These are phyloP conservation scores for Austroboletus niveus DNA, from an alignment of 1,284 basidiomycete species.

Conservation along the genomic window DNA sequence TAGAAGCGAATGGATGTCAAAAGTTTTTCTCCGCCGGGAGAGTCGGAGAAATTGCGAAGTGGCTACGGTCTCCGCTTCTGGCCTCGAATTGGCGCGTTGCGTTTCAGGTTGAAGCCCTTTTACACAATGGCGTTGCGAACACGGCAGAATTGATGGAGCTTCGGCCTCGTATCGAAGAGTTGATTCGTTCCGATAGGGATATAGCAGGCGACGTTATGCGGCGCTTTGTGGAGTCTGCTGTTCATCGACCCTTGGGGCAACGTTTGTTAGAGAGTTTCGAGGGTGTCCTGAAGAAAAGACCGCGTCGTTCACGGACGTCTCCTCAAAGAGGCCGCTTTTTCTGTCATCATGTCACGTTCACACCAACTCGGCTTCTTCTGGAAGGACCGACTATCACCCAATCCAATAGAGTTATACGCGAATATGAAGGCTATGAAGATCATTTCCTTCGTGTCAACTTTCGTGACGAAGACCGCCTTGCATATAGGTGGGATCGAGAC, in stretches of 20 bases:
- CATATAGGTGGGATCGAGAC: conserved; percentile 64
- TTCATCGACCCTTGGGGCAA: conserved; percentile 40
- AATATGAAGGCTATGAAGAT: conserved; percentile 55
- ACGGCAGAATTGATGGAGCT: conserved; percentile 53
- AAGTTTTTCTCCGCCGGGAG: conserved; percentile 49
- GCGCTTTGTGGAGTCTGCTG: conserved; percentile 46
- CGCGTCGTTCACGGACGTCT: conserved; percentile 19
- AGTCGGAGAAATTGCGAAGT: conserved; percentile 44
- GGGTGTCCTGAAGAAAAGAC: conserved; percentile 30
- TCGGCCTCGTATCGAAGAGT: conserved; percentile 38
- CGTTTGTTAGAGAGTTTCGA: conserved; percentile 51
- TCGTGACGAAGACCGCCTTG: conserved; percentile 70
- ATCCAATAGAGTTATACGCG: conserved; percentile 63
- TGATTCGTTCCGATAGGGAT: conserved; percentile 36
- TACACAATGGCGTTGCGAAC: conserved; percentile 58
- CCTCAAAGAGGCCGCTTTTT: conserved; percentile 38
- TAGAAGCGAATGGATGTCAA: conserved; percentile 45
- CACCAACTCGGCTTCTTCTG: conserved; percentile 66
- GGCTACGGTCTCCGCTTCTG: conserved; percentile 41
- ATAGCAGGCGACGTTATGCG: conserved; percentile 49
- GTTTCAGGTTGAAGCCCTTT: conserved; percentile 67
- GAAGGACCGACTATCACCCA: conserved; percentile 72
- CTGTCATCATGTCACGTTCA: conserved; percentile 67
- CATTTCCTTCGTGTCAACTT: conserved; percentile 77
- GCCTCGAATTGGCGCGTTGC: conserved; percentile 52